Percentiles rank a stretch among this genome's conserved stretches.
Evolutionary conservation across 345 rosid species (phyloP).

Genomic region (Dovyalis caffra): DNA sequence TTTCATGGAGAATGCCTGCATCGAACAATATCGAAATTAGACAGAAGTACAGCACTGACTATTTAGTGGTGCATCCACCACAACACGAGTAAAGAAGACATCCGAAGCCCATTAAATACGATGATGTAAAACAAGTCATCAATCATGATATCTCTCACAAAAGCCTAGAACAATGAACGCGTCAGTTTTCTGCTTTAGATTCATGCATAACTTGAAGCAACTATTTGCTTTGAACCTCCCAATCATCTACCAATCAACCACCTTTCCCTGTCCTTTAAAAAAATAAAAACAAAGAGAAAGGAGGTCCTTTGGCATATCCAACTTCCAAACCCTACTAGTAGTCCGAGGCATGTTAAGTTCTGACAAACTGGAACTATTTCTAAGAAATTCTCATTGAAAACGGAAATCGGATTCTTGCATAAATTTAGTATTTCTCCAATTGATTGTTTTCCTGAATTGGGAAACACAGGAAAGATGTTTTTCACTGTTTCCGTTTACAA

Average conservation of each 20-base stretch:
- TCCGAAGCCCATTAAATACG: not conserved
- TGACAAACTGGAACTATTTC: not conserved
- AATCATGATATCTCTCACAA: not conserved
- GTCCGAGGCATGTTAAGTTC: not conserved
- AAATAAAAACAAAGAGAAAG: not conserved
- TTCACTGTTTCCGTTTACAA: not conserved
- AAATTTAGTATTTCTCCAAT: not conserved
- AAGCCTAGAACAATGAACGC: not conserved
- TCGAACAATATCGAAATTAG: conserved; percentile 16
- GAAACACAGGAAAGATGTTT: not conserved
- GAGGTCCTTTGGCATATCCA: not conserved
- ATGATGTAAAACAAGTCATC: not conserved
- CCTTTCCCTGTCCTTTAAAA: not conserved
- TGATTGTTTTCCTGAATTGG: not conserved
- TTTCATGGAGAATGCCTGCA: conserved; percentile 99
- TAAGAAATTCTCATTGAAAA: not conserved
- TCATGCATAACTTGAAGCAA: not conserved
- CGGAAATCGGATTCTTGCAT: not conserved
- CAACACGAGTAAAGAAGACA: conserved; percentile 7
- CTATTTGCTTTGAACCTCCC: not conserved
- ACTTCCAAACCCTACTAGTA: not conserved
- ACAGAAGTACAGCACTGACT: not conserved
- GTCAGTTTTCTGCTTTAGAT: not conserved
- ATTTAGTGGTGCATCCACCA: not conserved
- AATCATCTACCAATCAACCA: not conserved